These are phyloP conservation scores for Microstroma glucosiphilum DNA, from an alignment of 1,284 basidiomycete genomes.

Conservation along the genomic window DNA sequence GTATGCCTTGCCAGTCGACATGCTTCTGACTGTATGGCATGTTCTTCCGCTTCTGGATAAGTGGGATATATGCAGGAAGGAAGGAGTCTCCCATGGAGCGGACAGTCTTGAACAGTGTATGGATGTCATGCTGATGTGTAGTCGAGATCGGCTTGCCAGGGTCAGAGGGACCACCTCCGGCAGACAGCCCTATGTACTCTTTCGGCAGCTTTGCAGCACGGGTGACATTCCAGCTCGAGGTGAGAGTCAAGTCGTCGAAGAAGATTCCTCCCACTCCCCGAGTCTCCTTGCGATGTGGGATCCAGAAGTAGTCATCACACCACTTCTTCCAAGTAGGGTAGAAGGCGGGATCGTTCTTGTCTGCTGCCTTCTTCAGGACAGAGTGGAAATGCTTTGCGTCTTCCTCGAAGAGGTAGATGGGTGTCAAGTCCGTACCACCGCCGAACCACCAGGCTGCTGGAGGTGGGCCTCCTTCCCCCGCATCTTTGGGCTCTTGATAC, in stretches of 20 bases:
- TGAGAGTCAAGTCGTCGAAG: constrained; percentile 62
- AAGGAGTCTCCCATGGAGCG: constrained; percentile 44
- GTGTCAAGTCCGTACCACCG: constrained; percentile 91
- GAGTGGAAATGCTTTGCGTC: constrained; percentile 83
- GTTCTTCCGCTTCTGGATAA: constrained; percentile 37
- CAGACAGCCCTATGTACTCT: neutral
- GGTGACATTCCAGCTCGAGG: constrained; percentile 18
- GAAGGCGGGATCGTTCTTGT: constrained; percentile 64
- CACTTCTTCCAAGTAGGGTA: constrained; percentile 83
- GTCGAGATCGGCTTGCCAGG: neutral
- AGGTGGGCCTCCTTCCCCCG: neutral
- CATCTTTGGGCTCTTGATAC: constrained; percentile 49
- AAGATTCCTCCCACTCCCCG: constrained; percentile 93
- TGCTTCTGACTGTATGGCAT: constrained; percentile 28
- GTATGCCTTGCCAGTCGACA: constrained; percentile 42
- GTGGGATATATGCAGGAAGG: constrained; percentile 44
- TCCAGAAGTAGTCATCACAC: constrained; percentile 96
- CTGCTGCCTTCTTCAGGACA: constrained; percentile 71
- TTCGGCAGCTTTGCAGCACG: constrained; percentile 6
- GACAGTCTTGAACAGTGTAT: constrained; percentile 43
- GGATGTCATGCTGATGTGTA: constrained; percentile 27
- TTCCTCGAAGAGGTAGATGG: constrained; percentile 80
- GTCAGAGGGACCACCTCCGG: constrained; percentile 4
- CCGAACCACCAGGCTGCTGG: constrained; percentile 96
- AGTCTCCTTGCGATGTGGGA: constrained; percentile 82